A percentile compares a stretch with the other conserved stretches of the same genome.
Conservation (phyloP, 2,329 filamentous ascomycete genomes). For the Cercospora sojina region DNA sequence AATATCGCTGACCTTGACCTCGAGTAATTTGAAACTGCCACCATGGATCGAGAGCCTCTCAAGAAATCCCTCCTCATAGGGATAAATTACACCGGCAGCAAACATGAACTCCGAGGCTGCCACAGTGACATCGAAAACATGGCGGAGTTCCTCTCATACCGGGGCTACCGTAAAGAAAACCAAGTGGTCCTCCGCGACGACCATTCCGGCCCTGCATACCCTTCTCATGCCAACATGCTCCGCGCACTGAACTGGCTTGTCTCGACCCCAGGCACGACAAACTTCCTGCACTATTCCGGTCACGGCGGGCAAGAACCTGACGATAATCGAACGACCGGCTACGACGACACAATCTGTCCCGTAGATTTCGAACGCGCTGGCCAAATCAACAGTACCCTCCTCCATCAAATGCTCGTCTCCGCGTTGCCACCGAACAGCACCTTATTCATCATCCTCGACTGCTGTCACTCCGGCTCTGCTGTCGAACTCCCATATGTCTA, state of each 20-base stretch:
- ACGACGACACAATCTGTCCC: slow-evolving; percentile 35
- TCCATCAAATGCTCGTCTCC: slow-evolving; percentile 55
- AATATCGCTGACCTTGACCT: background rate
- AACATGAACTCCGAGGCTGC: slow-evolving; percentile 49
- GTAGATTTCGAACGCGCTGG: slow-evolving; percentile 47
- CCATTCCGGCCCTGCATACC: slow-evolving; percentile 14
- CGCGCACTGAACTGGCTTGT: slow-evolving; percentile 61
- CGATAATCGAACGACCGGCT: slow-evolving; percentile 30
- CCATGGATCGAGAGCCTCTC: slow-evolving; percentile 15
- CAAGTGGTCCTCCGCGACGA: slow-evolving; percentile 48
- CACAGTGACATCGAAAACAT: slow-evolving; percentile 50
- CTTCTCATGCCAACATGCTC: slow-evolving; percentile 37
- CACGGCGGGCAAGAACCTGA: slow-evolving; percentile 53
- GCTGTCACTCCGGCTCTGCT: slow-evolving; percentile 61
- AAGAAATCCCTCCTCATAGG: slow-evolving; percentile 54
- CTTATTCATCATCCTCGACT: slow-evolving; percentile 60
- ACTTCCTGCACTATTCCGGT: slow-evolving; percentile 60
- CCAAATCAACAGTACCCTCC: slow-evolving; percentile 53
- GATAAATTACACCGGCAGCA: slow-evolving; percentile 44
- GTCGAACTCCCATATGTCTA: slow-evolving; percentile 61
- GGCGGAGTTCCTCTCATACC: slow-evolving; percentile 46
- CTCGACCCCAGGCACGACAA: slow-evolving; percentile 51
- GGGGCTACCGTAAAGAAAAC: slow-evolving; percentile 42
- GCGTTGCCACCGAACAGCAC: slow-evolving; percentile 52
- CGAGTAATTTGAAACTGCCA: background rate